Conservation (phyloP, 2,329 filamentous ascomycete genomes). For the Cytospora leucostoma region DNA sequence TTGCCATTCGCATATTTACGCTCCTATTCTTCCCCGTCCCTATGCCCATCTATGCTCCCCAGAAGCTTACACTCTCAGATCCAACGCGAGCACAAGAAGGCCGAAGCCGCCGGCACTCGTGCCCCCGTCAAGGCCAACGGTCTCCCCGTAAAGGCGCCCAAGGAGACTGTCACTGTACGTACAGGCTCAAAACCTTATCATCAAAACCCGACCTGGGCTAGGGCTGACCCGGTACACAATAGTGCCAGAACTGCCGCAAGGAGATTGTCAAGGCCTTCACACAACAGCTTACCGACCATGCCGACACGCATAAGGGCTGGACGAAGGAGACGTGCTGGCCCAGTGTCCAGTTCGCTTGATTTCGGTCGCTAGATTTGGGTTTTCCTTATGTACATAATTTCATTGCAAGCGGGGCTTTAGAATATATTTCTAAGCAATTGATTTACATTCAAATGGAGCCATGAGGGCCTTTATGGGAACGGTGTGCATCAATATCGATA, state of each 20-base stretch:
- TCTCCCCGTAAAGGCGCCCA: slow-evolving; percentile 55
- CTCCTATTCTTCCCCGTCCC: not conserved
- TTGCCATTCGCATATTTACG: slow-evolving; percentile 15
- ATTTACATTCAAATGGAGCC: not conserved
- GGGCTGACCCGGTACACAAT: slow-evolving; percentile 23
- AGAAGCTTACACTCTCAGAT: slow-evolving; percentile 38
- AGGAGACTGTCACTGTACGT: slow-evolving; percentile 52
- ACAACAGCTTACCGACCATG: slow-evolving; percentile 55
- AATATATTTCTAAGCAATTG: not conserved
- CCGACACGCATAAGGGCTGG: slow-evolving; percentile 53
- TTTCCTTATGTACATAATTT: not conserved
- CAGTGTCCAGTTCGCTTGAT: slow-evolving; percentile 43
- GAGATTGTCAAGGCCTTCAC: slow-evolving; percentile 54
- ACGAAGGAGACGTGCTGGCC: slow-evolving; percentile 62
- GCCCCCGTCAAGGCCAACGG: slow-evolving; percentile 56
- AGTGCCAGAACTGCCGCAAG: slow-evolving; percentile 54
- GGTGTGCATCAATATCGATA: too few relatives aligned
- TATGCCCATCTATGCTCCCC: slow-evolving; percentile 18
- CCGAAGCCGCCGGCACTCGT: slow-evolving; percentile 55
- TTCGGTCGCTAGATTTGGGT: not conserved
- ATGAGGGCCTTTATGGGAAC: not conserved
- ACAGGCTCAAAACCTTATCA: slow-evolving; percentile 24
- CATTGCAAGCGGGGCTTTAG: not conserved
- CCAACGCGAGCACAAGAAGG: slow-evolving; percentile 57
- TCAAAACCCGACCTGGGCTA: slow-evolving; percentile 9